Evolutionary conservation across 306 rosid species (phyloP).

Genomic region (Oxytropis ochrocephala): DNA sequence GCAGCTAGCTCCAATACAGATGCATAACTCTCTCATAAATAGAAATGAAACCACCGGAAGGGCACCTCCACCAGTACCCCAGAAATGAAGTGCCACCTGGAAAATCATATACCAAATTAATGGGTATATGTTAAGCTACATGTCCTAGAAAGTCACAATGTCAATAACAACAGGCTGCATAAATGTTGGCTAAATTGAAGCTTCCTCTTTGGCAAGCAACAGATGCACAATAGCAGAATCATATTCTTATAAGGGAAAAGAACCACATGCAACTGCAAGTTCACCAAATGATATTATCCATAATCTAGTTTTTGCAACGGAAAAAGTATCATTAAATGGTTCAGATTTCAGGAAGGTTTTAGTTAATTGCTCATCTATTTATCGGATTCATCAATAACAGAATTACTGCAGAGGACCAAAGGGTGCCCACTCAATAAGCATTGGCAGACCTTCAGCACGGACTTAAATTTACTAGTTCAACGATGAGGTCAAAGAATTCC

Average conservation of each 20-base stretch:
- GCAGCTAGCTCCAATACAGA: slow-evolving; percentile 87
- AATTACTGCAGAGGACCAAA: neutral
- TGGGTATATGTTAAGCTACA: slow-evolving; percentile 1
- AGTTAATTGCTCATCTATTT: neutral
- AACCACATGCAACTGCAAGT: neutral
- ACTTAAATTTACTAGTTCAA: neutral
- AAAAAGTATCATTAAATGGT: neutral
- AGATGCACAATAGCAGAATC: slow-evolving; percentile 1
- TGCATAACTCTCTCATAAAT: slow-evolving; percentile 71
- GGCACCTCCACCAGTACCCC: slow-evolving; percentile 97
- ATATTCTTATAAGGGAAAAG: neutral
- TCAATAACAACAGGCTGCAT: neutral
- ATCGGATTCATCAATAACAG: neutral
- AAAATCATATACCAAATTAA: slow-evolving; percentile 19
- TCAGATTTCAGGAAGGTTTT: neutral
- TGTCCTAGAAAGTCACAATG: neutral
- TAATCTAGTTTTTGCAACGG: neutral
- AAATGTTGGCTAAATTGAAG: neutral
- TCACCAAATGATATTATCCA: neutral
- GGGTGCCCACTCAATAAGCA: slow-evolving; percentile 13
- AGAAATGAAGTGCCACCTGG: slow-evolving; percentile 89
- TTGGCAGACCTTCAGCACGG: slow-evolving; percentile 1
- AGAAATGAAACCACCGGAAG: slow-evolving; percentile 71
- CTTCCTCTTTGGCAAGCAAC: neutral
- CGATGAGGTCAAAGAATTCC: neutral